Evolutionary conservation across 768 basidiomycete genomes (phyloP), one percentile per base, ranked within the genome.

Genomic region (Hypsizygus marmoreus): DNA sequence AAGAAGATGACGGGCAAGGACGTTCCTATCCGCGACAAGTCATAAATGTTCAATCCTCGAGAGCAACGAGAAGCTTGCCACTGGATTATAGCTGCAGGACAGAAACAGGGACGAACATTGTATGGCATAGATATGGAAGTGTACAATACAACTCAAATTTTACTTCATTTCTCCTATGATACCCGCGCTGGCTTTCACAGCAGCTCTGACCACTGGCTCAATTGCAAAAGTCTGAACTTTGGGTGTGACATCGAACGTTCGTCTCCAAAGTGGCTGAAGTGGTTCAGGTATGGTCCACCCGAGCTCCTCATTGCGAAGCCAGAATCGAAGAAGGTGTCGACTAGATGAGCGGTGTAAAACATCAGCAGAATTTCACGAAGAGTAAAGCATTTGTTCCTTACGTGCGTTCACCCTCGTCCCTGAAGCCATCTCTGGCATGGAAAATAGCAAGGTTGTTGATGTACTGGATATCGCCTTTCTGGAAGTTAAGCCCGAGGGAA

Each of bases 401-500:
- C 72, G 65, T 68, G 40, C 72, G 65, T 43, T 69, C 60, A 6
- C 56, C 56, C 31, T 69, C 68, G 50, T 75, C 74, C 29, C 55
- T 57, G 49, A 76, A 76, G 3, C 58, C 71, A 49, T 76, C 74
- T 41, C 74, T 53, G 8, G 72, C 72, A 48, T 76, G 74, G 43
- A 76, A 60, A 38, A 76, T 50, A 4, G 72, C 65, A 37, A 76
- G 52, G 40, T 68, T 74, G 47, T 75, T 76, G 61, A 76, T 74
- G 53, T 74, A 76, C 53, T 76, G 74, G 30, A 76, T 75, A 47
- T 76, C 74, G 23, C 74, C 74, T 50, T 75, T 76, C 51, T 72
- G 65, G 58, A 76, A 74, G 40, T 75, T 73, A 29, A 75, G 61
- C 6, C 62, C 70, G 2, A 76, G 57, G 9, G 69, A 68, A 46